Base-by-base conservation (phyloP, 2,329 filamentous ascomycete species). In the Exserohilum turcica region DNA sequence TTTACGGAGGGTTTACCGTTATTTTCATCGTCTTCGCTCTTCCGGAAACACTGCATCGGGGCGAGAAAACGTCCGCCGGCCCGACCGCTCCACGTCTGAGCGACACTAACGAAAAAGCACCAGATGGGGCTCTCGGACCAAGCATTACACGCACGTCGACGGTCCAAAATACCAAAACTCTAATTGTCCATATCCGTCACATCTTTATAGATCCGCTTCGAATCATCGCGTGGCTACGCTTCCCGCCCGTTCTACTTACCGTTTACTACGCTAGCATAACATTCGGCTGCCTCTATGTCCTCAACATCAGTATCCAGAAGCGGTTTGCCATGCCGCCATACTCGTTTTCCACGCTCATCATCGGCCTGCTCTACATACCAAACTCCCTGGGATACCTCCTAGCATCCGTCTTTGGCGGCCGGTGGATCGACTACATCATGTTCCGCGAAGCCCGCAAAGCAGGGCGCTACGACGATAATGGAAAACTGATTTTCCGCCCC, bases 391-490 rank as follows among this genome's bases (percentile, higher is more conserved):
- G 74, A 19, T 76, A 76, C 55, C 50, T 76, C 3, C 44, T 74
- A 2, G 65, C 71, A 6, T 65, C 61, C 18, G 12, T 76, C 6
- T 69, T 74, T 18, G 74, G 74, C 43, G 74, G 74, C n/a, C 61
- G 65, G 39, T 76, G 74, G 74, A 68, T 76, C 39, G 74, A 76
- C 62, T 45, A 51, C 32, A 76, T 76, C 60, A 76, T 76, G 74
- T 63, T 65, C 38, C 70, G 74, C 35, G 74, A 76, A 62, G 74
- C 74, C 0, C 59, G 60, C 2, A 73, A 71, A 53, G 71, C 70
- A 29, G 70, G 69, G 27, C 65, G 73, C 10, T 71, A 72, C 54
- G 73, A 76, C 45, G 65, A 64, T 4, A 58, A 63, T 1, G 74
- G 74, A 16, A 73, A 70, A 42, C 63, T 76, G 8, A 57, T 73